A percentile compares a stretch with the other conserved stretches of the same genome.
Conservation (phyloP, 495 filamentous ascomycete genomes). For the Aspergillus conjunctus region DNA sequence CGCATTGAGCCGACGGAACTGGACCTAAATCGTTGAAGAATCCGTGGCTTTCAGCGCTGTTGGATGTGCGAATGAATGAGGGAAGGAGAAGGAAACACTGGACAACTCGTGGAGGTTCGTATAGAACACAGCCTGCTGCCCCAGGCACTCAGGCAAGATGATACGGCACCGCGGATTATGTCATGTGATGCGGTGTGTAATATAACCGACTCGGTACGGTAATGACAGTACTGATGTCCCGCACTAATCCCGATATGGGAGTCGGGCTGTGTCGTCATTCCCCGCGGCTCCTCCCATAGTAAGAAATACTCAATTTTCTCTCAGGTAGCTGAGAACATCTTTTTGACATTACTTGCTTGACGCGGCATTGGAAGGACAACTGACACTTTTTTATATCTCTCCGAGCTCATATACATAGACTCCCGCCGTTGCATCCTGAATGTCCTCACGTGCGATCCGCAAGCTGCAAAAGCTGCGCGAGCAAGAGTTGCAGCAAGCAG, state of each 20-base stretch:
- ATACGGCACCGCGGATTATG: neutral
- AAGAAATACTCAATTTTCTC: neutral
- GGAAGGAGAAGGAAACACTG: neutral
- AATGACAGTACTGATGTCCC: conserved; percentile 7
- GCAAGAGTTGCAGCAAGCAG: conserved; percentile 61
- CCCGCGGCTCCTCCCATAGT: conserved; percentile 29
- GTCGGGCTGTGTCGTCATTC: conserved; percentile 43
- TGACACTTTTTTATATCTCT: neutral
- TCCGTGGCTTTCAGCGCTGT: conserved; percentile 19
- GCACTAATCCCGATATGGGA: conserved; percentile 34
- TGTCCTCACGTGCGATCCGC: conserved; percentile 81
- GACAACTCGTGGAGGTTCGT: neutral
- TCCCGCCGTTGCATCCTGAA: conserved; percentile 32
- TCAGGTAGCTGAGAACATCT: neutral
- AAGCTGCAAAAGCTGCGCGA: conserved; percentile 69
- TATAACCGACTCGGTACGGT: neutral
- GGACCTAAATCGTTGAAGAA: neutral
- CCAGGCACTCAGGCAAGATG: neutral
- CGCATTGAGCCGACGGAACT: conserved; percentile 53
- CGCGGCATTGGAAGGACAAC: neutral
- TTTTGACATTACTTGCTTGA: neutral
- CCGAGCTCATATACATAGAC: neutral
- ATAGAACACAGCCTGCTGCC: neutral
- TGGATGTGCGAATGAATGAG: conserved; percentile 14
- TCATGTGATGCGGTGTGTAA: conserved; percentile 10